Percentiles rank a stretch among this genome's conserved stretches.
phyloP scores from a whole-genome alignment of 495 filamentous ascomycete genomes.

The Tetracladium setigerum region DNA sequence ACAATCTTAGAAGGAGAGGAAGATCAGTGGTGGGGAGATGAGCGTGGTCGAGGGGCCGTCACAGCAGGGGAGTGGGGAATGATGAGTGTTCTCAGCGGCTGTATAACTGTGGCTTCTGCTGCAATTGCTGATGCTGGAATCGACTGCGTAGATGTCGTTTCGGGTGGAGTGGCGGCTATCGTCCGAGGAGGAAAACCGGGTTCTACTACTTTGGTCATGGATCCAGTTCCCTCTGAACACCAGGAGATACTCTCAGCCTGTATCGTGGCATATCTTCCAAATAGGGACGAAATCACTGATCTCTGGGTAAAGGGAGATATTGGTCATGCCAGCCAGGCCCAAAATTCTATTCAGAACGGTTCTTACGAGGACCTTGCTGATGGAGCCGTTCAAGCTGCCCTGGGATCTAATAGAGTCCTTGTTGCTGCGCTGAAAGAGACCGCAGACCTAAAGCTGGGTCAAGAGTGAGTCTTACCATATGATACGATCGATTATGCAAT shows the following conservation, averaged over 20 bases:
- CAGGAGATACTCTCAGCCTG: constrained; percentile 69
- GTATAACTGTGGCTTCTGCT: constrained; percentile 91
- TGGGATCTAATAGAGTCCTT: constrained; percentile 49
- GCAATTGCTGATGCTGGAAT: constrained; percentile 93
- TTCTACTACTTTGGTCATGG: constrained; percentile 56
- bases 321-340: constrained; percentile 27
- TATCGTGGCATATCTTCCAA: constrained; percentile 84
- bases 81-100: constrained; percentile 87
- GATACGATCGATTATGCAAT: no score
- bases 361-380: constrained; percentile 48
- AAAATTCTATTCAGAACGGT: constrained; percentile 13
- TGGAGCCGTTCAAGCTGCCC: constrained; percentile 55
- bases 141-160: constrained; percentile 86
- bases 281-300: constrained; percentile 85
- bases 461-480: background rate
- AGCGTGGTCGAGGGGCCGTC: constrained; percentile 9
- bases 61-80: constrained; percentile 53
- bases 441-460: constrained; percentile 18
- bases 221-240: constrained; percentile 79
- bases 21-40: constrained; percentile 54
- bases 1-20: constrained; percentile 88
- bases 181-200: constrained; percentile 33
- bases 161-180: constrained; percentile 82
- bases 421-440: constrained; percentile 28
- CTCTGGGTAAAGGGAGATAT: constrained; percentile 85